These are phyloP conservation scores for Pinus tabuliformis DNA, from an alignment of 75 land plant species.

Conservation along the genomic window DNA sequence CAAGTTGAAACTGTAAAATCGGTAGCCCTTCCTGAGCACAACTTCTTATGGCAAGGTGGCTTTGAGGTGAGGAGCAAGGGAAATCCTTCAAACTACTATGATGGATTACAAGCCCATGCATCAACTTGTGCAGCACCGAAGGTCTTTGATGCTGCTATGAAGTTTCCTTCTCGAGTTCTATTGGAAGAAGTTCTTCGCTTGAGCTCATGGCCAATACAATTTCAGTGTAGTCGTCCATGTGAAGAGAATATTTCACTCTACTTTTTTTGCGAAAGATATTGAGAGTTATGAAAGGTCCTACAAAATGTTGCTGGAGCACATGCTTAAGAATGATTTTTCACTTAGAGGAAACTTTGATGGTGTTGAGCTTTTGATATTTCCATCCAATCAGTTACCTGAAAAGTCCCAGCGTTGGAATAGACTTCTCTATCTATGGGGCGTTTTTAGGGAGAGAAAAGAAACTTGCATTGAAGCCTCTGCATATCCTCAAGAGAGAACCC, in stretches of 20 bases:
- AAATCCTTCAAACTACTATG: constrained; percentile 21
- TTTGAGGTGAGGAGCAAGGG: constrained; percentile 53
- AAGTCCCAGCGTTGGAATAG: constrained; percentile 70
- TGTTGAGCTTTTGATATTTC: constrained; percentile 68
- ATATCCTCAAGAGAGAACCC: constrained; percentile 4
- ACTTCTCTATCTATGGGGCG: constrained; percentile 67
- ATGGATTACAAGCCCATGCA: constrained; percentile 79
- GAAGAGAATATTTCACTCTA: constrained; percentile 31
- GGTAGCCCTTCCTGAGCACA: constrained; percentile 50
- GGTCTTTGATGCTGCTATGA: constrained; percentile 44
- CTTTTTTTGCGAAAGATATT: constrained; percentile 76
- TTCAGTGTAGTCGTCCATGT: no score
- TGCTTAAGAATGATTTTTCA: constrained; percentile 68
- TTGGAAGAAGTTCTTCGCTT: neutral
- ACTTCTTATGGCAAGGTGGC: constrained; percentile 59
- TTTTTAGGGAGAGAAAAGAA: constrained; percentile 39
- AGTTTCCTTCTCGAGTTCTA: constrained; percentile 31
- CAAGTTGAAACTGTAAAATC: neutral
- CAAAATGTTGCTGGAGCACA: constrained; percentile 48
- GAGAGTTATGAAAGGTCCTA: constrained; percentile 68
- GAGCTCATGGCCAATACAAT: no score
- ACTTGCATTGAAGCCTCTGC: constrained; percentile 12
- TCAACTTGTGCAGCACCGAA: constrained; percentile 62
- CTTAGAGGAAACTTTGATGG: constrained; percentile 53
- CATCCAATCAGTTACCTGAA: constrained; percentile 58